Evolutionary conservation across 306 rosid genomes (phyloP), one percentile per base, ranked within the genome.

Genomic region (Vigna trinervia): DNA sequence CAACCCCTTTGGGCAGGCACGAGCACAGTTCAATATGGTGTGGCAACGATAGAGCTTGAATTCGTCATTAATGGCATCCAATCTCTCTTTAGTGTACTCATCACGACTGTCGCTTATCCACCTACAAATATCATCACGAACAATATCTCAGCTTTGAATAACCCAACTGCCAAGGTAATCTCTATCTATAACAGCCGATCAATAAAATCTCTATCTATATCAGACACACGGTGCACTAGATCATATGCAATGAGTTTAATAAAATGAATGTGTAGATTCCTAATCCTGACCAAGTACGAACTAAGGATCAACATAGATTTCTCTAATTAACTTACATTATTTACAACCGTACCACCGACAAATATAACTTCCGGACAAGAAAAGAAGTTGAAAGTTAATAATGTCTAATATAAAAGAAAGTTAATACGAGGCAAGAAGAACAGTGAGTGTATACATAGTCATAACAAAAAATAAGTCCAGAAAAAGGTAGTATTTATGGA

Each of bases 41-140:
- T 96, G 99, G 78, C 99, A 96, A n/a, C 99, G 97, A 68, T 96
- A 96, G 68, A 96, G 98, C 92, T 96, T 96, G 90, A 86, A 96
- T 86, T 96, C 99, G 47, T 96, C 99, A 69, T 96, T 86, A 72
- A 96, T 80, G 34, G 97, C 93, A 5, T 91, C 99, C 83, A 96
- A 78, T 71, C 99, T 91, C 89, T 96, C 99, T 83, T 88, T 45
- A 6, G 97, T 92, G 80, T 83, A 96, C 80, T 96, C 97, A 69
- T 96, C 99, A 66, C 99, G 99, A 39, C 98, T 96, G 83, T 96
- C 99, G 12, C 93, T 91, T 75, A 96, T 92, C 99, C 99, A 96
- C 86, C 99, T 96, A 84, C 88, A 79, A 38, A 56, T 43, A 22
- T 69, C 79, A 66, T 38, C 50, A 67, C 17, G 52, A 26, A 9